A percentile compares a stretch with the other conserved stretches of the same genome.
These are phyloP conservation scores for Pythium dissimile DNA, from an alignment of 352 stramenopile genomes.

Conservation along the genomic window DNA sequence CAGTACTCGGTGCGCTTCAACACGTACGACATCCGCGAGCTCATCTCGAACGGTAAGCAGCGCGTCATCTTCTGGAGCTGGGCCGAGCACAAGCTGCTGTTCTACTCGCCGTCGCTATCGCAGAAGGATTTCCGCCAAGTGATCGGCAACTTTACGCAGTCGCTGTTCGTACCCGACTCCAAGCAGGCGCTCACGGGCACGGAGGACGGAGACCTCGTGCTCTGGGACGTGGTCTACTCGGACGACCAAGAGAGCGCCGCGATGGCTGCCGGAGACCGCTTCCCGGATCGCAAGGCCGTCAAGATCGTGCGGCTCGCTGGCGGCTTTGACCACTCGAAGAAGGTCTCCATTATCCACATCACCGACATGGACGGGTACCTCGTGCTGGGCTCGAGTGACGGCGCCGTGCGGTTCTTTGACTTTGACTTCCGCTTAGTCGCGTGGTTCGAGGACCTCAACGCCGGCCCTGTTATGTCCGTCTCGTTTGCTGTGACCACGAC, in stretches of 20 bases:
- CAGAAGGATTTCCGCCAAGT: constrained; percentile 79
- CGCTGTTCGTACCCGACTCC: constrained; percentile 84
- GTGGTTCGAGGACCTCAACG: constrained; percentile 94
- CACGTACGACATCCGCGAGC: constrained; percentile 80
- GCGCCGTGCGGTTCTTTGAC: constrained; percentile 92
- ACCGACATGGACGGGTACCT: constrained; percentile 88
- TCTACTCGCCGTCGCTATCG: constrained; percentile 81
- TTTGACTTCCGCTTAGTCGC: constrained; percentile 90
- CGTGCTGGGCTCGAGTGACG: constrained; percentile 87
- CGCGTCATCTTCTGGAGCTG: constrained; percentile 91
- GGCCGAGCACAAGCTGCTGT: constrained; percentile 71
- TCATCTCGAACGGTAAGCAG: constrained; percentile 87
- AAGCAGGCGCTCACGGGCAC: constrained; percentile 85
- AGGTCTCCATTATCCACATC: constrained; percentile 52
- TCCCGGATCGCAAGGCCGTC: constrained; percentile 70
- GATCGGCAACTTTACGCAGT: constrained; percentile 83
- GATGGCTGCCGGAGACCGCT: background rate
- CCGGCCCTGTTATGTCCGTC: constrained; percentile 83
- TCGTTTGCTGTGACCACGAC: constrained; percentile 65
- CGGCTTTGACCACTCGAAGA: constrained; percentile 40
- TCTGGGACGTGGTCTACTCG: constrained; percentile 71
- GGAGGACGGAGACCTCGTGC: constrained; percentile 80
- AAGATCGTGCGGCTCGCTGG: constrained; percentile 80
- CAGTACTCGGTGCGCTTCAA: constrained; percentile 89
- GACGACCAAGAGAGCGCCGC: constrained; percentile 25